Base-by-base conservation (phyloP, 176 grass and related monocot genomes). In the Triticum turgidum region DNA sequence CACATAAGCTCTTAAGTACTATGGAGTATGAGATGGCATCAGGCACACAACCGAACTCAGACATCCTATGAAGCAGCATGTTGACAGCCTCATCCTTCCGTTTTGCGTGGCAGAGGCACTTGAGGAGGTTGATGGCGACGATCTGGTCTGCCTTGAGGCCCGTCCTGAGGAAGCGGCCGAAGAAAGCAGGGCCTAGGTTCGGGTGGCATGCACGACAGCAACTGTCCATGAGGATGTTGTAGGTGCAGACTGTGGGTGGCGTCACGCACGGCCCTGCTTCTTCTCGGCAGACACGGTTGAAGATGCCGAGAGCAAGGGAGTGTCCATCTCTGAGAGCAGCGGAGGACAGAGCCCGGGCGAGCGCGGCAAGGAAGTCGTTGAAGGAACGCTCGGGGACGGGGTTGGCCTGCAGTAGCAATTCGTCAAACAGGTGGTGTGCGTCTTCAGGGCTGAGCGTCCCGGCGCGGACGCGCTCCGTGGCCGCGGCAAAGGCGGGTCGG, bases 11-110 rank as follows among this genome's bases (percentile, higher is more conserved):
- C 58, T 86, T 85, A 1, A 89, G 79, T 49, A 89, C 15, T 67
- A 42, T 22, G 1, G 3, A 52, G 27, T 85, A 89, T 0, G 79
- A 79, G 29, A 86, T 10, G 6, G 21, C 32, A 65, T 74, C 1
- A 12, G 79, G 89, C 32, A 32, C 1, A 27, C 69, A 79, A 34
- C 80, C 84, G 20, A 90, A 39, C 8, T 71, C 56, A 21, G 85
- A 12, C 89, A 91, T 84, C 44, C 63, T 84, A 2, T 84, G 38
- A 1, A 87, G 18, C 72, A 87, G 42, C 67, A 87, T 52, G 64
- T 30, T 6, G 49, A 54, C 30, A 0, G 63, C 72, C 38, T 76
- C 71, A 20, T 34, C 3, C 11, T 65, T 79, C 75, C 39, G 79
- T 7, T 68, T 65, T 32, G 45, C 58, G 7, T 58, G 11, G 35